These are phyloP conservation scores for Boletus tylopilopsis DNA, from an alignment of 768 basidiomycete genomes.

Conservation along the genomic window DNA sequence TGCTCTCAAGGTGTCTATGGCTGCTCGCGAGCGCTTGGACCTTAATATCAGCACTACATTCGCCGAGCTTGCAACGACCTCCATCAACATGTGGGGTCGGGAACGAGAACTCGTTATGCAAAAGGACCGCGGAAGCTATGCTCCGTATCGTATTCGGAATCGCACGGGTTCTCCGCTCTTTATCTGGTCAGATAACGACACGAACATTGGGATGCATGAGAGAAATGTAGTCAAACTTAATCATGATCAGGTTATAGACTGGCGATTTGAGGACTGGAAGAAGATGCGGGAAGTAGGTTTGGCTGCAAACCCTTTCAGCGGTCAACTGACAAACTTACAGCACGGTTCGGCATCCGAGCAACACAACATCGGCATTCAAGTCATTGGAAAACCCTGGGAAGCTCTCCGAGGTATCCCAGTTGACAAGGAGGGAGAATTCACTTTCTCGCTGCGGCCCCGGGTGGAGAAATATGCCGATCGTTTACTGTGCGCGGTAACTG, in stretches of 20 bases:
- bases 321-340: constrained; percentile 25
- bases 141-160: constrained; percentile 91
- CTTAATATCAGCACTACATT: constrained; percentile 90
- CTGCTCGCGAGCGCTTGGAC: constrained; percentile 81
- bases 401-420: constrained; percentile 84
- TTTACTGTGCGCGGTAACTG: constrained; percentile 82
- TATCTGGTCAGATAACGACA: constrained; percentile 81
- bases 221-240: constrained; percentile 55
- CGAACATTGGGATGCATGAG: constrained; percentile 43
- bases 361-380: constrained; percentile 82
- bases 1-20: constrained; percentile 56
- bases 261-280: constrained; percentile 97
- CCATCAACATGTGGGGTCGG: constrained; percentile 66
- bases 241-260: constrained; percentile 78
- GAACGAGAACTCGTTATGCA: constrained; percentile 70
- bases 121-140: constrained; percentile 81
- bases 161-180: constrained; percentile 82
- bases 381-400: constrained; percentile 88
- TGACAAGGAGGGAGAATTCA: constrained; percentile 89
- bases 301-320: background rate
- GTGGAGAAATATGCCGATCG: constrained; percentile 72
- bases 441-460: constrained; percentile 81
- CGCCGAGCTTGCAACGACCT: constrained; percentile 77
- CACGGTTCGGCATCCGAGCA: constrained; percentile 54
- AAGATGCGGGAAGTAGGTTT: constrained; percentile 80